Evolutionary conservation across 2,329 filamentous ascomycete genomes (phyloP).

Genomic region (Aspergillus novofumigatus): DNA sequence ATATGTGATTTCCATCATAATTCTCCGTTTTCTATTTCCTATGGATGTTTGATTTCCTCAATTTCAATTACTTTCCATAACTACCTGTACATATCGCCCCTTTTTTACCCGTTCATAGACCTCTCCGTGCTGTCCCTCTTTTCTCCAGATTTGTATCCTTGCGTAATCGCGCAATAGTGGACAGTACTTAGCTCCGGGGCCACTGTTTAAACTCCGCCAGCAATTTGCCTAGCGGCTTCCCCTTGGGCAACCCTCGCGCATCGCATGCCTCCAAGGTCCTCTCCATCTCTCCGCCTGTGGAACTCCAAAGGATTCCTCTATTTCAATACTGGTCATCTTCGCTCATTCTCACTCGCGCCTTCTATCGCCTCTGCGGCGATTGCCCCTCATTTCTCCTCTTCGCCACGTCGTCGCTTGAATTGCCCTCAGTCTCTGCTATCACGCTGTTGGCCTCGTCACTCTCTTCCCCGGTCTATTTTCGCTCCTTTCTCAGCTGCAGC

Average conservation of each 20-base stretch:
- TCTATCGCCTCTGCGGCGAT: slow-evolving; percentile 11
- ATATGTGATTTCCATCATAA: no score
- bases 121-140: background rate
- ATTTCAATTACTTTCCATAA: background rate
- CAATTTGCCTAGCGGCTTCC: slow-evolving; percentile 1
- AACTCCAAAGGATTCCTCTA: slow-evolving; percentile 11
- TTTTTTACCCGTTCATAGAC: background rate
- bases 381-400: slow-evolving; percentile 15
- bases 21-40: background rate
- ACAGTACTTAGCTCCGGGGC: background rate
- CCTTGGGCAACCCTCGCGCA: slow-evolving; percentile 7
- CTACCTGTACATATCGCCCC: background rate
- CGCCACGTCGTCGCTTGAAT: slow-evolving; percentile 12
- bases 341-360: slow-evolving; percentile 11
- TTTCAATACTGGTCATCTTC: slow-evolving; percentile 4
- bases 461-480: slow-evolving; percentile 16
- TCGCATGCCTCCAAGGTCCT: slow-evolving; percentile 37
- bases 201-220: background rate
- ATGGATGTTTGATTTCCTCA: background rate
- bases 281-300: slow-evolving; percentile 16
- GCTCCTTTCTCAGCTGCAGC: slow-evolving; percentile 16
- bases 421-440: slow-evolving; percentile 7
- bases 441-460: slow-evolving; percentile 8
- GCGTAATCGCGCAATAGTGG: background rate
- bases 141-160: background rate